These are phyloP conservation scores for Clavispora carvajalis DNA, from an alignment of 805 yeast genomes.

Conservation along the genomic window DNA sequence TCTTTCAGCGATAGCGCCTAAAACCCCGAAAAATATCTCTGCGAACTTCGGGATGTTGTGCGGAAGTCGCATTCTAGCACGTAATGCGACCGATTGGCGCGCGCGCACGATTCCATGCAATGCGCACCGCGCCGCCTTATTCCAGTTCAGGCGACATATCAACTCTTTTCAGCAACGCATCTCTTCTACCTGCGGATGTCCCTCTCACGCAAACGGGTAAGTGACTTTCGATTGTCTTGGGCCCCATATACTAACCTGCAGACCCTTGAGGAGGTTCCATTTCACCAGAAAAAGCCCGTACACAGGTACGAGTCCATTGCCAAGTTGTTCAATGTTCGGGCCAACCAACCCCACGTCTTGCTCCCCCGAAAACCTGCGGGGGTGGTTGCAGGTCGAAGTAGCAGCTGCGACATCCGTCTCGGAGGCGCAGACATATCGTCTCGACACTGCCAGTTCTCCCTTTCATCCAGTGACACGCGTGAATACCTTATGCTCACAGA, in stretches of 20 bases:
- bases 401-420: slow-evolving; percentile 52
- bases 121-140: background rate
- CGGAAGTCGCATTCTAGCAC: background rate
- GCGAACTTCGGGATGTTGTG: too few species aligned
- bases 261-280: slow-evolving; percentile 10
- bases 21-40: too few species aligned
- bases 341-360: slow-evolving; percentile 17
- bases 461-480: slow-evolving; percentile 29
- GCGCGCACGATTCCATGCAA: background rate
- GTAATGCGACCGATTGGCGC: too few species aligned
- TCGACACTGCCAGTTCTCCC: slow-evolving; percentile 51
- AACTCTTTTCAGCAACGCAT: background rate
- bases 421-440: slow-evolving; percentile 61
- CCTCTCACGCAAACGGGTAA: slow-evolving; percentile 22
- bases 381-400: slow-evolving; percentile 48
- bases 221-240: slow-evolving; percentile 5
- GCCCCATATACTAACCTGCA: slow-evolving; percentile 12
- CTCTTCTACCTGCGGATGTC: slow-evolving; percentile 14
- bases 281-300: slow-evolving; percentile 13
- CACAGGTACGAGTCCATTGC: slow-evolving; percentile 18
- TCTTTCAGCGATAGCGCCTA: too few species aligned
- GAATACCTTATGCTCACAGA: slow-evolving; percentile 49
- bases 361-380: slow-evolving; percentile 22
- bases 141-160: background rate
- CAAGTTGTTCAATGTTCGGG: slow-evolving; percentile 18